phyloP scores from a whole-genome alignment of 257 asterid species.

The Solanum virginianum region DNA sequence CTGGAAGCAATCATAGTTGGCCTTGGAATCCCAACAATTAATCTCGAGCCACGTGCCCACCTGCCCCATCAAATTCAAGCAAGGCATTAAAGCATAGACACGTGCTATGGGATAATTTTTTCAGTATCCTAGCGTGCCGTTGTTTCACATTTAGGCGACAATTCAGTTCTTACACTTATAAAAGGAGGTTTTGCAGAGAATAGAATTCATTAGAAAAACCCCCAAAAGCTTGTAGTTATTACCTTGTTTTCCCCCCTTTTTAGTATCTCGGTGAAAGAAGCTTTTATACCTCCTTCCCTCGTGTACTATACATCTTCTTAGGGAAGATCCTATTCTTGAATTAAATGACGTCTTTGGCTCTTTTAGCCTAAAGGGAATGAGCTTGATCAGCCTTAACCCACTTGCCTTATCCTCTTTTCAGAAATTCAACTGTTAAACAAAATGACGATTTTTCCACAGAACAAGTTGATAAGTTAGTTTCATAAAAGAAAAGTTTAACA shows the following conservation, averaged over 20 bases:
- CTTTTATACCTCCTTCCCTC: not conserved
- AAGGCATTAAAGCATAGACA: not conserved
- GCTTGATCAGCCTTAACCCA: not conserved
- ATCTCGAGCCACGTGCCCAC: not conserved
- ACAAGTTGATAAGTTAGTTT: not conserved
- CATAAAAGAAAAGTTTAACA: not conserved
- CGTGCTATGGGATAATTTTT: not conserved
- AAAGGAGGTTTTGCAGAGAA: not conserved
- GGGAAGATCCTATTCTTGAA: not conserved
- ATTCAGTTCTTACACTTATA: not conserved
- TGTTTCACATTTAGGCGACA: not conserved
- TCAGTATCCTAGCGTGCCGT: not conserved
- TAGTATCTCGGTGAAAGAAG: not conserved
- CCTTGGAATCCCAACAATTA: not conserved
- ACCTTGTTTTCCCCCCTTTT: not conserved
- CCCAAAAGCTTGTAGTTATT: not conserved
- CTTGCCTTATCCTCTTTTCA: not conserved
- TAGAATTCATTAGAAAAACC: not conserved
- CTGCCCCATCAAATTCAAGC: not conserved
- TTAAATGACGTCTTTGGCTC: not conserved
- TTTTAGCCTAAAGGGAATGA: not conserved
- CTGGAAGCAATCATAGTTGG: not conserved
- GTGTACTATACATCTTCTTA: not conserved
- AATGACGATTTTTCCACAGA: not conserved
- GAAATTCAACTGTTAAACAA: not conserved